phyloP scores from a whole-genome alignment of 1,284 basidiomycete species.

The Salmacisia buchloeana region DNA sequence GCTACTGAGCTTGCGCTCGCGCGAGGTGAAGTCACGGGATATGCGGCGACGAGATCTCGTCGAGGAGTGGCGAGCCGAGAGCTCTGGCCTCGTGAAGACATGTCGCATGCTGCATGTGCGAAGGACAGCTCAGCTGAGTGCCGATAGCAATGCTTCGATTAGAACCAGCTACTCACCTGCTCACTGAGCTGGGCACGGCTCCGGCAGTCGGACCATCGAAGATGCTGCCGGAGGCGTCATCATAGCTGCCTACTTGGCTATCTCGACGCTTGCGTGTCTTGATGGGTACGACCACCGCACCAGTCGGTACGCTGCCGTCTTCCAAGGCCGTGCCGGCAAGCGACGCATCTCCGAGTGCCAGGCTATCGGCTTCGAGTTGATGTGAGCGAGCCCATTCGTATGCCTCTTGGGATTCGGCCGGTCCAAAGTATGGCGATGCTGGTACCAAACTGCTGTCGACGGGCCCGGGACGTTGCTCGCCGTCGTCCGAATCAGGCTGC shows the following conservation, averaged over 20 bases:
- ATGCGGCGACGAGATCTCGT: conserved; percentile 34
- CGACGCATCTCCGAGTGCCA: background rate
- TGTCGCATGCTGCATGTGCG: conserved; percentile 29
- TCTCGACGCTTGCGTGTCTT: conserved; percentile 31
- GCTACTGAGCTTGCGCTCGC: conserved; percentile 22
- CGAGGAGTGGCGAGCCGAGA: conserved; percentile 26
- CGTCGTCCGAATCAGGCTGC: too few species aligned
- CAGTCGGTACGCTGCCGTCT: background rate
- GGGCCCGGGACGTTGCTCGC: background rate
- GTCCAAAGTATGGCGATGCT: background rate
- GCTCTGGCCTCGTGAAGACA: conserved; percentile 30
- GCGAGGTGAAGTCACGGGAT: conserved; percentile 32
- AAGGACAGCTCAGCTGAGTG: background rate
- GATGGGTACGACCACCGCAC: conserved; percentile 5
- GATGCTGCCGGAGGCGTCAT: conserved; percentile 34
- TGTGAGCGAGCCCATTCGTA: background rate
- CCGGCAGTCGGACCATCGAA: conserved; percentile 48
- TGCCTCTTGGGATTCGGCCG: conserved; percentile 1
- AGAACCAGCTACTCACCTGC: conserved; percentile 6
- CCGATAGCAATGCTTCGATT: background rate
- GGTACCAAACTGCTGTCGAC: background rate
- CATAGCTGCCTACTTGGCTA: conserved; percentile 47
- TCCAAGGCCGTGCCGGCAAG: too few species aligned
- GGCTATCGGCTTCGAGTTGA: background rate
- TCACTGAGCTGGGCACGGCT: conserved; percentile 43